Percentiles rank a stretch among this genome's conserved stretches.
phyloP scores from a whole-genome alignment of 768 basidiomycete species.

The Podaxis sp. region DNA sequence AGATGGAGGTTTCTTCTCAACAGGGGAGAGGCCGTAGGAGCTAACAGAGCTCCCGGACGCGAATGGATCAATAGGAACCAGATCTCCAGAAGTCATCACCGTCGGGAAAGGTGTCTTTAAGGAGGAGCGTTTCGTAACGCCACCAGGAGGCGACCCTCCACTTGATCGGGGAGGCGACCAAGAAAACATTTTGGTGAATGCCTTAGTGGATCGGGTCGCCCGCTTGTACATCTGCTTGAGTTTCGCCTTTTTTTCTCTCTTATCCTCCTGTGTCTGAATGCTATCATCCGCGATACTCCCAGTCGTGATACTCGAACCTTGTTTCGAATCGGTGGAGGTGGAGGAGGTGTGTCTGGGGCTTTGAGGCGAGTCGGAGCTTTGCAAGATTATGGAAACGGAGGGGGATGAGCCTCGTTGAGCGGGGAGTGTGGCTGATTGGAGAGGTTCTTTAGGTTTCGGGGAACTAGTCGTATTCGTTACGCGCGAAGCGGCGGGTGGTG shows the following conservation, averaged over 20 bases:
- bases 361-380: not conserved
- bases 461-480: not conserved
- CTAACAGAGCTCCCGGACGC: not conserved
- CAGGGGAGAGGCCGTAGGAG: conserved; percentile 1
- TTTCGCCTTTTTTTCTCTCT: conserved; percentile 1
- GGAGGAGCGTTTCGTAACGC: not conserved
- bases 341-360: not conserved
- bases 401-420: not conserved
- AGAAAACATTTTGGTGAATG: not conserved
- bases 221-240: conserved; percentile 3
- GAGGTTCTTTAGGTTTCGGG: not conserved
- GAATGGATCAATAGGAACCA: not conserved
- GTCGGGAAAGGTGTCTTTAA: not conserved
- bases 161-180: not conserved
- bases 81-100: not conserved
- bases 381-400: not conserved
- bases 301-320: not conserved
- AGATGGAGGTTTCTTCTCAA: not conserved
- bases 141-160: not conserved
- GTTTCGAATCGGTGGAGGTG: not conserved
- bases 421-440: not conserved
- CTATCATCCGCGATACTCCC: not conserved
- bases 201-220: conserved; percentile 1
- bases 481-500: not conserved
- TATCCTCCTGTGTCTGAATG: not conserved